Evolutionary conservation across 1,139 yeast genomes (phyloP), one percentile per base, ranked within the genome.

Genomic region (Geotrichum carabidarum): DNA sequence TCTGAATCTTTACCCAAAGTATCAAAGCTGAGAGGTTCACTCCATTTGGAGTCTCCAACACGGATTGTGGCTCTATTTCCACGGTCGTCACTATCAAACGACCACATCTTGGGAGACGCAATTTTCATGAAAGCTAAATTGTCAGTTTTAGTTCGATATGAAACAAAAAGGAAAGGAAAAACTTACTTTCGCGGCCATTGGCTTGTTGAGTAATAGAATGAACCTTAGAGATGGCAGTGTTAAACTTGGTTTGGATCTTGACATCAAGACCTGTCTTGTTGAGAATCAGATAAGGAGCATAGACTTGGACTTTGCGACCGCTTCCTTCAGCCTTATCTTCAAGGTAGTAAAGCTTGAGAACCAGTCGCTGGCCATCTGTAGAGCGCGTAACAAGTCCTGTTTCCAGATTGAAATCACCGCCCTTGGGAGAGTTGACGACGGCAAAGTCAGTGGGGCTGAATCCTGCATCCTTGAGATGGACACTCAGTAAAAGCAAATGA

Each of bases 1-100:
- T 89, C 95, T 46, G 79, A 78, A 0, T 83, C 75, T 62, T 89
- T 94, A 0, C 99, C 99, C 57, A 93, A 79, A 1, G 96, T 95
- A 67, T 91, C 97, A 64, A 93, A 83, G 68, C 95, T 85, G 47
- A 89, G 74, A 0, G 90, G 88, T 0, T 74, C 69, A 57, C 96
- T 86, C 82, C 88, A 80, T n/a, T 75, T 74, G 0, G 95, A 85
- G 55, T 86, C 88, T 2, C 80, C 87, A 35, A 88, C 75, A 58
- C 79, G 78, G 11, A 91, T 64, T n/a, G 78, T 68, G 0, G 94
- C 95, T 57, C 95, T 76, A 62, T 85, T 85, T 47, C 77, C 78
- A 46, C 83, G 77, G 54, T 81, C 84, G 47, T 76, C 79, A 35
- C 73, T 74, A 22, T 82, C 85, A 66, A 88, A 91, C 0, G 99